phyloP scores from a whole-genome alignment of 257 asterid species.

The Solanum medicagineum region DNA sequence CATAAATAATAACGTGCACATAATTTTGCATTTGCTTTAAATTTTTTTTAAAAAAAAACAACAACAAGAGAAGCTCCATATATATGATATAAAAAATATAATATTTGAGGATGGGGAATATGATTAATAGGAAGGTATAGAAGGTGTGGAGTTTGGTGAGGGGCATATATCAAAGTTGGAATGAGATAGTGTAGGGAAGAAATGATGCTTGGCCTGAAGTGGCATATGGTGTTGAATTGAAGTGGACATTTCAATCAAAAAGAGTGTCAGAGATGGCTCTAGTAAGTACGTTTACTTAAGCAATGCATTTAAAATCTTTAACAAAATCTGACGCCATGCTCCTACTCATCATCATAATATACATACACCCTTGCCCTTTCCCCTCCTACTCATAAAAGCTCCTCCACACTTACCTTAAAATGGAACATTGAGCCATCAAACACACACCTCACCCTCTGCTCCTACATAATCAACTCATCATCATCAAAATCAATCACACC shows the following conservation, averaged over 20 bases:
- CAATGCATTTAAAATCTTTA: constrained; percentile 4
- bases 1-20: neutral
- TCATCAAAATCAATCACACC: neutral
- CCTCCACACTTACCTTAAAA: constrained; percentile 9
- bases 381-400: neutral
- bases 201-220: constrained; percentile 16
- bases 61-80: neutral
- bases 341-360: neutral
- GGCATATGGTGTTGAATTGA: constrained; percentile 17
- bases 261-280: constrained; percentile 12
- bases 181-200: neutral
- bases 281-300: neutral
- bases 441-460: neutral
- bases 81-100: neutral
- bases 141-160: neutral
- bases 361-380: neutral
- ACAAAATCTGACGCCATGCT: constrained; percentile 16
- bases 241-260: constrained; percentile 11
- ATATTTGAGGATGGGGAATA: neutral
- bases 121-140: neutral
- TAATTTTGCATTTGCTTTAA: neutral
- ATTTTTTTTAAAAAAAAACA: neutral
- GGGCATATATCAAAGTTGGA: neutral
- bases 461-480: neutral
- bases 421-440: constrained; percentile 4